These are phyloP conservation scores for Hypoxylon lienhwacheense DNA, from an alignment of 495 filamentous ascomycete species.

Conservation along the genomic window DNA sequence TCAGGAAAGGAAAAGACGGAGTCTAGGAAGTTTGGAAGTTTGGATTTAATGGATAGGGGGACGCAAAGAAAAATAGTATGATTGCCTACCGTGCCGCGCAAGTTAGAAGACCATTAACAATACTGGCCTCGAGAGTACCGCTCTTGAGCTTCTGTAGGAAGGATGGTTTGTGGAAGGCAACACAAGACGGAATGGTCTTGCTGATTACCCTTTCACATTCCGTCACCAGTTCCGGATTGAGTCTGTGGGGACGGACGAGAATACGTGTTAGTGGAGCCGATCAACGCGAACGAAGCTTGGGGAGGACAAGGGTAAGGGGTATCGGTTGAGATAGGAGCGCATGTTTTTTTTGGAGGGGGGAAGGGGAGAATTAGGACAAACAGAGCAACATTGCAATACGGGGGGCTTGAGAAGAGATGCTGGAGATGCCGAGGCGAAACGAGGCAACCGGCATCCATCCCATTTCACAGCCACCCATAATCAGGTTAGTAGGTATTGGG, in stretches of 20 bases:
- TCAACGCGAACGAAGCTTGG: constrained; percentile 34
- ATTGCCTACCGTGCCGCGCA: constrained; percentile 51
- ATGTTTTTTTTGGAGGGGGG: constrained; percentile 24
- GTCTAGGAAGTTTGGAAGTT: constrained; percentile 16
- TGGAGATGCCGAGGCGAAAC: constrained; percentile 38
- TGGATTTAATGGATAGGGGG: constrained; percentile 2
- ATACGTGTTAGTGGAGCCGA: constrained; percentile 38
- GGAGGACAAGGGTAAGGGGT: constrained; percentile 33
- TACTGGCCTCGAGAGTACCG: constrained; percentile 47
- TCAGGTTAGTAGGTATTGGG: constrained; percentile 16
- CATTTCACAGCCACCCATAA: constrained; percentile 32
- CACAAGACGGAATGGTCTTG: constrained; percentile 54
- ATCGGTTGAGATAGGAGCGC: constrained; percentile 25
- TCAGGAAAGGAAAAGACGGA: constrained; percentile 30
- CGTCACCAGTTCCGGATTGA: constrained; percentile 50
- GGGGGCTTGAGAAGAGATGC: constrained; percentile 17
- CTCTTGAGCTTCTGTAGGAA: constrained; percentile 55
- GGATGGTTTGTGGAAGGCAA: constrained; percentile 57
- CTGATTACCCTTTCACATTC: constrained; percentile 55
- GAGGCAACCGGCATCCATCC: constrained; percentile 34
- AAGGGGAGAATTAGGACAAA: constrained; percentile 32
- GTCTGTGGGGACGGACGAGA: constrained; percentile 41
- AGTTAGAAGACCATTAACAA: constrained; percentile 53
- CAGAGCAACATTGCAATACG: constrained; percentile 10
- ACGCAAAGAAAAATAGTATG: constrained; percentile 6